Percentiles rank a stretch among this genome's conserved stretches.
Evolutionary conservation across 441 rosid genomes (phyloP).

Genomic region (Mallotus repandus): DNA sequence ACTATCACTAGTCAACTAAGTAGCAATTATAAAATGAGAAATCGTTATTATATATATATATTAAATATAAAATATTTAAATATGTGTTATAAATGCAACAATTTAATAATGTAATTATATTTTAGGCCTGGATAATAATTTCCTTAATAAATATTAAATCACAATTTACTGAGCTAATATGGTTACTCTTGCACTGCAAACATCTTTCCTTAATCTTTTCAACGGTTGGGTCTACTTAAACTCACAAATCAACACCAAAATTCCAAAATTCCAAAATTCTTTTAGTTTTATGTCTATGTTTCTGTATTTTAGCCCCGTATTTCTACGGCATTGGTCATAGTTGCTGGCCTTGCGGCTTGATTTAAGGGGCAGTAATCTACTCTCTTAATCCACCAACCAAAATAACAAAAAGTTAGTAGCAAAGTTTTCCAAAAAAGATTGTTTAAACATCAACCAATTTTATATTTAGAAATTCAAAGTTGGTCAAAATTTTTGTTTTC

Average conservation of each 20-base stretch:
- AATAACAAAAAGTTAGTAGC: not conserved
- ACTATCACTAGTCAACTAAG: not conserved
- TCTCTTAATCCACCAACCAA: not conserved
- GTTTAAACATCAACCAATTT: not conserved
- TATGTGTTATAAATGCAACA: too few relatives aligned
- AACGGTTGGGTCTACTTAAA: not conserved
- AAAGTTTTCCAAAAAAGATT: not conserved
- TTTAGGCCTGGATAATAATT: too few relatives aligned
- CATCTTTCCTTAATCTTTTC: not conserved
- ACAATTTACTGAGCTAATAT: too few relatives aligned
- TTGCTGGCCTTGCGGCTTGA: not conserved
- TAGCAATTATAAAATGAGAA: too few relatives aligned
- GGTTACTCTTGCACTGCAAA: too few relatives aligned
- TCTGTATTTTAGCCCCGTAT: not conserved
- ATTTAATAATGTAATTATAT: too few relatives aligned
- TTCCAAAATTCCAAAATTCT: too few relatives aligned
- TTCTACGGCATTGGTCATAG: not conserved
- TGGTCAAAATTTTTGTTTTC: not conserved
- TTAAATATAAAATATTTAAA: too few relatives aligned
- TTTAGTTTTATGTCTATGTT: not conserved
- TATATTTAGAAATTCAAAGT: not conserved
- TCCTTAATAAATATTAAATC: too few relatives aligned
- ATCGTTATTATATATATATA: too few relatives aligned
- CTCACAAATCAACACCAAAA: not conserved
- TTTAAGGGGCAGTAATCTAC: not conserved